Percentiles rank a stretch among this genome's conserved stretches.
These are phyloP conservation scores for Sutorius eximius DNA, from an alignment of 1,284 basidiomycete species.

Conservation along the genomic window DNA sequence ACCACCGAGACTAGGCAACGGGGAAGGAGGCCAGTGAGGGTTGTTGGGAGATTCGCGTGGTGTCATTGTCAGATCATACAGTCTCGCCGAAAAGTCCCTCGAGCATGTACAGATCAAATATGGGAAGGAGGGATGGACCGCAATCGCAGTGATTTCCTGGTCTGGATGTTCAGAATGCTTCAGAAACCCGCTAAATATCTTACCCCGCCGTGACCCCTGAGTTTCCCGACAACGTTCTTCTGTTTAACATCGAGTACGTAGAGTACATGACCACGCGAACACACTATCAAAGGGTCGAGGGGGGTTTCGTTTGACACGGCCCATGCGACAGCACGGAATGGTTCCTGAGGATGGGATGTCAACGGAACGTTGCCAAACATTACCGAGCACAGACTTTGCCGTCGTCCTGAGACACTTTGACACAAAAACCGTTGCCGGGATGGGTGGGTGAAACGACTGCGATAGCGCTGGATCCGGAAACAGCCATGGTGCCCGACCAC, in stretches of 20 bases:
- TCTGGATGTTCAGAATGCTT: constrained; percentile 1
- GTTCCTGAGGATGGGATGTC: constrained; percentile 12
- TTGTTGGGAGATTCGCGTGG: constrained; percentile 45
- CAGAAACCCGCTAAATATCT: constrained; percentile 24
- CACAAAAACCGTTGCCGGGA: constrained; percentile 34
- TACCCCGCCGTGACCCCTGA: constrained; percentile 72
- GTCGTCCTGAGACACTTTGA: constrained; percentile 28
- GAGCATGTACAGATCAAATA: constrained; percentile 68
- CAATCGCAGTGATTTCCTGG: constrained; percentile 66
- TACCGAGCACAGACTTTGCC: constrained; percentile 18
- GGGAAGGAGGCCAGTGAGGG: constrained; percentile 57
- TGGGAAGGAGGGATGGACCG: constrained; percentile 55
- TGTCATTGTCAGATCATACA: constrained; percentile 56
- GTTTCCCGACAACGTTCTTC: constrained; percentile 42
- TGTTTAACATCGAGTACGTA: constrained; percentile 50
- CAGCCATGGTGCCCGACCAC: constrained; percentile 49
- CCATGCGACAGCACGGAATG: constrained; percentile 51
- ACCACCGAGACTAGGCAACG: constrained; percentile 53
- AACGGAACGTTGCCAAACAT: constrained; percentile 1
- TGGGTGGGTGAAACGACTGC: constrained; percentile 34
- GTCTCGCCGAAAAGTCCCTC: constrained; percentile 60
- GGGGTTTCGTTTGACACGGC: constrained; percentile 45
- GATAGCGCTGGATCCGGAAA: constrained; percentile 41
- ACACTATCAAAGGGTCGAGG: constrained; percentile 55
- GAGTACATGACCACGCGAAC: constrained; percentile 50